Conservation (phyloP, 140 eudicot species). For the Flaveria floridana region DNA sequence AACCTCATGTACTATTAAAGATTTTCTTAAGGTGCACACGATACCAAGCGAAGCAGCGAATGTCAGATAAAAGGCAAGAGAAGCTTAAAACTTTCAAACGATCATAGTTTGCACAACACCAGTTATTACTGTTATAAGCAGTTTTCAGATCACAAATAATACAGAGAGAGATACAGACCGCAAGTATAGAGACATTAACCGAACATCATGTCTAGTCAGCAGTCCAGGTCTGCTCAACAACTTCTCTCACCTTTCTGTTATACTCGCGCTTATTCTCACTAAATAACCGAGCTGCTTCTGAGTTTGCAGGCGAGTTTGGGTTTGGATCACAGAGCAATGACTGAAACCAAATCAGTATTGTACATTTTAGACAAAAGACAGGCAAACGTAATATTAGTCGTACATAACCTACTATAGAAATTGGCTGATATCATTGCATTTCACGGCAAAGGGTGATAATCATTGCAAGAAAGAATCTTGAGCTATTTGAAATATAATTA, state of each 20-base stretch:
- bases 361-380: not conserved
- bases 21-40: not conserved
- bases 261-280: slow-evolving; percentile 81
- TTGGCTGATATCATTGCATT: not conserved
- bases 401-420: not conserved
- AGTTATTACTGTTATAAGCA: slow-evolving; percentile 32
- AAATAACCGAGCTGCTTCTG: slow-evolving; percentile 75
- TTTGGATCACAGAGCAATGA: slow-evolving; percentile 78
- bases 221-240: slow-evolving; percentile 87
- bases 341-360: slow-evolving; percentile 35
- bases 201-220: slow-evolving; percentile 59
- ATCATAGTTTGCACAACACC: slow-evolving; percentile 32
- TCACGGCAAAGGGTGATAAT: not conserved
- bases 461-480: not conserved
- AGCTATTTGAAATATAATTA: too few relatives aligned
- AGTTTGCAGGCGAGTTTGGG: slow-evolving; percentile 78
- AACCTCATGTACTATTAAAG: not conserved
- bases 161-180: slow-evolving; percentile 33
- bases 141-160: slow-evolving; percentile 21
- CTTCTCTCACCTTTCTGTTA: slow-evolving; percentile 68
- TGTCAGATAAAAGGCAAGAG: slow-evolving; percentile 16
- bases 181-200: slow-evolving; percentile 22
- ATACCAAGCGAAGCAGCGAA: slow-evolving; percentile 13
- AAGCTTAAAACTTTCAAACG: slow-evolving; percentile 23
- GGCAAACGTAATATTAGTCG: not conserved